A percentile compares a stretch with the other conserved stretches of the same genome.
These are phyloP conservation scores for Solanum stenotomum DNA, from an alignment of 257 asterid species.

Conservation along the genomic window DNA sequence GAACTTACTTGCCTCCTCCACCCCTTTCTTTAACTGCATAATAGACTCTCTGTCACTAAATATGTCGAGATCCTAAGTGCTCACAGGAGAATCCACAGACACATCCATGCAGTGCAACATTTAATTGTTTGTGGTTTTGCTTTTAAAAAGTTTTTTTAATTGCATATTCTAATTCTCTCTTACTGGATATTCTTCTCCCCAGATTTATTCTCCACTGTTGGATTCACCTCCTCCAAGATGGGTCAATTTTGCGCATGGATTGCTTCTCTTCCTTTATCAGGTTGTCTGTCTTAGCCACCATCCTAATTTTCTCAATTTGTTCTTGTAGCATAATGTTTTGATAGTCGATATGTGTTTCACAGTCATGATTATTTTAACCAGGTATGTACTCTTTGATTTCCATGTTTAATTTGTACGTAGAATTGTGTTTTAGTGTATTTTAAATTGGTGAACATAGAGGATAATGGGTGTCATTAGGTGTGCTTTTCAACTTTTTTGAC, in stretches of 20 bases:
- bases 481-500: not conserved
- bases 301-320: not conserved
- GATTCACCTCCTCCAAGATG: constrained; percentile 95
- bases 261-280: constrained; percentile 85
- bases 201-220: constrained; percentile 85
- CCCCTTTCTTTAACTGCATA: constrained; percentile 46
- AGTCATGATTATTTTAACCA: not conserved
- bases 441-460: not conserved
- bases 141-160: not conserved
- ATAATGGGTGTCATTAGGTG: not conserved
- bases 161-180: not conserved
- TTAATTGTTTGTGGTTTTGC: not conserved
- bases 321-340: not conserved
- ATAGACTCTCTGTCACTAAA: constrained; percentile 33
- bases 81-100: constrained; percentile 42
- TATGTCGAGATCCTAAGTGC: constrained; percentile 29
- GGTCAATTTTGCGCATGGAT: constrained; percentile 89
- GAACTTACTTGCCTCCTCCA: constrained; percentile 59
- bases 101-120: constrained; percentile 25
- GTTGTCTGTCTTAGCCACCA: constrained; percentile 18
- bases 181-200: constrained; percentile 14
- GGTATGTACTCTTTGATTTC: not conserved
- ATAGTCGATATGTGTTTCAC: not conserved
- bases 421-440: not conserved
- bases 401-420: not conserved